Conservation (phyloP, 2,329 filamentous ascomycete species). For the Biscogniauxia sp. region DNA sequence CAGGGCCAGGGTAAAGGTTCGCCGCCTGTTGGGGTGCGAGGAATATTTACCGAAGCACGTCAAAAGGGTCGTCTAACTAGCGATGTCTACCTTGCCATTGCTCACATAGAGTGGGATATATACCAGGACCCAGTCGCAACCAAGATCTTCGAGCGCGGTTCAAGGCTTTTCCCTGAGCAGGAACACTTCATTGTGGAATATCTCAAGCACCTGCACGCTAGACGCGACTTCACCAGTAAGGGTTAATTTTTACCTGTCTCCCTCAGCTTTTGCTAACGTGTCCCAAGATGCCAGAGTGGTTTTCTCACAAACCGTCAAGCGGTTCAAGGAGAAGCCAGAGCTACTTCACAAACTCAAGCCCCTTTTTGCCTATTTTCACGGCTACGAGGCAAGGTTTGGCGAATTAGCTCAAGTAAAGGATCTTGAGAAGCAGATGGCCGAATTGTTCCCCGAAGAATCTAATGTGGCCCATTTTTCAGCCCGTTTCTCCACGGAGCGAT, state of each 20-base stretch:
- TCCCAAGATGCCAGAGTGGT: constrained; percentile 81
- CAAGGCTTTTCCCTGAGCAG: constrained; percentile 90
- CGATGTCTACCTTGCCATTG: constrained; percentile 92
- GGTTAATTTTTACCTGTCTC: background rate
- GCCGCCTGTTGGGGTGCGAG: constrained; percentile 67
- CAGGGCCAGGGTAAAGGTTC: constrained; percentile 76
- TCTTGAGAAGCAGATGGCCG: constrained; percentile 87
- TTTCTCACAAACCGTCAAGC: constrained; percentile 90
- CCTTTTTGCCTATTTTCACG: constrained; percentile 88
- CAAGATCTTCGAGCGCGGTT: constrained; percentile 93
- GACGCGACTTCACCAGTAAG: constrained; percentile 91
- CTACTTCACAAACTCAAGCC: constrained; percentile 73
- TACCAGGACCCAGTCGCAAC: constrained; percentile 91
- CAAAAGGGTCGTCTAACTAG: constrained; percentile 85
- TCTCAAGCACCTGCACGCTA: constrained; percentile 87
- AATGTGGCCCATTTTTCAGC: constrained; percentile 71
- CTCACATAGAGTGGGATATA: constrained; percentile 89
- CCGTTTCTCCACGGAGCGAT: constrained; percentile 70
- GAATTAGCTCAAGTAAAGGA: constrained; percentile 88
- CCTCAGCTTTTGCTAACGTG: constrained; percentile 21
- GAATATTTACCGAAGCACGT: constrained; percentile 86
- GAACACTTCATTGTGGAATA: constrained; percentile 94
- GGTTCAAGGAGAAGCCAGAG: constrained; percentile 74
- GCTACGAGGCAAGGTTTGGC: constrained; percentile 91
- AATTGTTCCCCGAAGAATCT: constrained; percentile 88